Conservation (phyloP, 257 asterid genomes). For the Capsicum baccatum region DNA sequence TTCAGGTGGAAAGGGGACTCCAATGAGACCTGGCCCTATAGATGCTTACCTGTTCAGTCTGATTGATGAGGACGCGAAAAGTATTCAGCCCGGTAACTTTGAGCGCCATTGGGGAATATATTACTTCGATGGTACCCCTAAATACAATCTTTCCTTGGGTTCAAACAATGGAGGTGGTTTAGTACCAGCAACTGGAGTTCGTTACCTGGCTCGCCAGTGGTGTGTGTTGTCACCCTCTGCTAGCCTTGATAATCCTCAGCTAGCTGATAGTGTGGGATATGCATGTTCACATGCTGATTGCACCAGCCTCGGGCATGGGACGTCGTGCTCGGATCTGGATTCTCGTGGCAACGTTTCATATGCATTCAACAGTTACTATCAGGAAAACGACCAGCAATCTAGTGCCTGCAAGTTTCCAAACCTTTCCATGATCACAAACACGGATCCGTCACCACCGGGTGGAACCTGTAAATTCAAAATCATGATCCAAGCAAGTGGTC, state of each 20-base stretch:
- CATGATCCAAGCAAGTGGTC: conserved; percentile 51
- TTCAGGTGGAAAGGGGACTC: conserved; percentile 58
- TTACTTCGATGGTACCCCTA: conserved; percentile 65
- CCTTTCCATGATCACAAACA: conserved; percentile 54
- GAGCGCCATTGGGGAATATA: conserved; percentile 92
- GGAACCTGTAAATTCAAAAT: conserved; percentile 64
- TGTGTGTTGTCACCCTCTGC: conserved; percentile 61
- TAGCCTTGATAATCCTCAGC: conserved; percentile 52
- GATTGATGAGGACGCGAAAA: conserved; percentile 74
- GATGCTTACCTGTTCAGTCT: conserved; percentile 78
- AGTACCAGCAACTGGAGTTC: conserved; percentile 51
- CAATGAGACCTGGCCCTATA: conserved; percentile 69
- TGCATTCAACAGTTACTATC: conserved; percentile 78
- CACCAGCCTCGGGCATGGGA: conserved; percentile 66
- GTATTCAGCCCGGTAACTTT: conserved; percentile 77
- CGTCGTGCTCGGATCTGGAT: conserved; percentile 61
- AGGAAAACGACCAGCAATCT: conserved; percentile 55
- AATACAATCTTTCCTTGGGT: conserved; percentile 65
- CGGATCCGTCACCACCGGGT: conserved; percentile 53
- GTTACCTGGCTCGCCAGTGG: conserved; percentile 58
- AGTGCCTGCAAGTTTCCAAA: conserved; percentile 70
- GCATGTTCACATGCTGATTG: conserved; percentile 74
- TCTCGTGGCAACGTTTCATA: conserved; percentile 56
- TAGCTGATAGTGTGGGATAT: conserved; percentile 58
- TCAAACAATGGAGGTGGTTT: conserved; percentile 48